These are phyloP conservation scores for Ogataea trehaloabstinens DNA, from an alignment of 805 yeast species.

Conservation along the genomic window DNA sequence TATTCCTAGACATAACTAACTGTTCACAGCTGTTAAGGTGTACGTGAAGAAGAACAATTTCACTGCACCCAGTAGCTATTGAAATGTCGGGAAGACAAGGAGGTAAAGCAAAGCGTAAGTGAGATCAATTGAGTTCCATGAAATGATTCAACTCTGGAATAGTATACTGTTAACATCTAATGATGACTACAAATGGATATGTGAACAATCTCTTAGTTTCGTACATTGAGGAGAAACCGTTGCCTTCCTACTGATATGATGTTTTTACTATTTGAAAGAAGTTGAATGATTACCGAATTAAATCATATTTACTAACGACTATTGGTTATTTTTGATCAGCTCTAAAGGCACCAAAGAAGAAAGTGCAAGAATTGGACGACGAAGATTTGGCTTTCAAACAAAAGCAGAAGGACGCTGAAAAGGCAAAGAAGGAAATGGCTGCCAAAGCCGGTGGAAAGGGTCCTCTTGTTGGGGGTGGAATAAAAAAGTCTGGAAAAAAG, in stretches of 20 bases:
- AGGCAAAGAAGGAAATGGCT: constrained; percentile 88
- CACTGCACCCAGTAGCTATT: no score
- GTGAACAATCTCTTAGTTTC: constrained; percentile 27
- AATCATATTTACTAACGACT: background rate
- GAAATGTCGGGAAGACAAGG: constrained; percentile 95
- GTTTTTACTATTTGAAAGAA: no score
- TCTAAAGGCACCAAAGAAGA: constrained; percentile 80
- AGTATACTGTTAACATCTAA: background rate
- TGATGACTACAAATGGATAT: constrained; percentile 24
- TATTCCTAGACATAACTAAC: no score
- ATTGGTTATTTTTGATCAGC: constrained; percentile 29
- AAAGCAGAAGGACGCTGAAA: constrained; percentile 92
- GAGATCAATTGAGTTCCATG: background rate
- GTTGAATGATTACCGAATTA: background rate
- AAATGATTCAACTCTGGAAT: no score
- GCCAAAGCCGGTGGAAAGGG: constrained; percentile 86
- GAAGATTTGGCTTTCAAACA: constrained; percentile 89
- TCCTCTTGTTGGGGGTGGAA: constrained; percentile 90
- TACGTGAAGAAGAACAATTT: no score
- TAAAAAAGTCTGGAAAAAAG: constrained; percentile 81
- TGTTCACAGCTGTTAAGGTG: no score
- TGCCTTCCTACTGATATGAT: constrained; percentile 25
- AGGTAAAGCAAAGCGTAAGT: constrained; percentile 87
- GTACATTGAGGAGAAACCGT: constrained; percentile 24
- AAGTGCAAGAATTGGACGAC: constrained; percentile 71